Percentiles rank a stretch among this genome's conserved stretches.
These are phyloP conservation scores for Arxiozyma slooffiae DNA, from an alignment of 1,139 yeast species.

Conservation along the genomic window DNA sequence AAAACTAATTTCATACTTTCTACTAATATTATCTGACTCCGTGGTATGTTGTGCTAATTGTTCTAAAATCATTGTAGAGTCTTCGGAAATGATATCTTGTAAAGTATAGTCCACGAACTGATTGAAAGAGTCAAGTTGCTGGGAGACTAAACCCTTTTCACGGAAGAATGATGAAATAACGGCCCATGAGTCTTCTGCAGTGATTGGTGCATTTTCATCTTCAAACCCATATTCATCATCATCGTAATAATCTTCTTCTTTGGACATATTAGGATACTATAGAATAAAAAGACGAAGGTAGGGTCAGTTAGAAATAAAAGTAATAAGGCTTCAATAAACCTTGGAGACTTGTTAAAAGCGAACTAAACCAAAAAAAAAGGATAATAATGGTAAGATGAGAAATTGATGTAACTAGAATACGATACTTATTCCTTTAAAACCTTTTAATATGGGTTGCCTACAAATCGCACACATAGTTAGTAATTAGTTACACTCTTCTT, in stretches of 20 bases:
- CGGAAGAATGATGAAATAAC: constrained; percentile 93
- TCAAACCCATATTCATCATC: constrained; percentile 63
- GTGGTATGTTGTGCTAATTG: constrained; percentile 97
- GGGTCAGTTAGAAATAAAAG: not conserved
- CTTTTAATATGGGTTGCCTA: not conserved
- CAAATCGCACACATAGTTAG: not conserved
- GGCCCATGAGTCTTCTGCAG: constrained; percentile 98
- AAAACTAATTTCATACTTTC: constrained; percentile 88
- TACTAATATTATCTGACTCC: constrained; percentile 78
- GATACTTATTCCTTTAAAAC: not conserved
- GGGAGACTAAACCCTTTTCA: constrained; percentile 94
- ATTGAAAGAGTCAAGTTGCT: constrained; percentile 95
- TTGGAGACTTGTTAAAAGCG: not conserved
- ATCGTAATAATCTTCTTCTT: constrained; percentile 27
- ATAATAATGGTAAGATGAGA: not conserved
- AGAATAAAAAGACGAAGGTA: not conserved
- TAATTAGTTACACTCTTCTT: not conserved
- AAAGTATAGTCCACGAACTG: constrained; percentile 95
- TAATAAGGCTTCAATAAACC: not conserved
- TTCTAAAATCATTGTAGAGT: constrained; percentile 83
- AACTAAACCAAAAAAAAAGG: not conserved
- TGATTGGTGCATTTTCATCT: constrained; percentile 57
- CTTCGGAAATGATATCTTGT: constrained; percentile 95
- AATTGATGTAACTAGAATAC: not conserved
- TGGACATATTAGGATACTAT: constrained; percentile 3